Evolutionary conservation across 176 grass and related monocot species (phyloP).

Genomic region (Thalia dealbata): DNA sequence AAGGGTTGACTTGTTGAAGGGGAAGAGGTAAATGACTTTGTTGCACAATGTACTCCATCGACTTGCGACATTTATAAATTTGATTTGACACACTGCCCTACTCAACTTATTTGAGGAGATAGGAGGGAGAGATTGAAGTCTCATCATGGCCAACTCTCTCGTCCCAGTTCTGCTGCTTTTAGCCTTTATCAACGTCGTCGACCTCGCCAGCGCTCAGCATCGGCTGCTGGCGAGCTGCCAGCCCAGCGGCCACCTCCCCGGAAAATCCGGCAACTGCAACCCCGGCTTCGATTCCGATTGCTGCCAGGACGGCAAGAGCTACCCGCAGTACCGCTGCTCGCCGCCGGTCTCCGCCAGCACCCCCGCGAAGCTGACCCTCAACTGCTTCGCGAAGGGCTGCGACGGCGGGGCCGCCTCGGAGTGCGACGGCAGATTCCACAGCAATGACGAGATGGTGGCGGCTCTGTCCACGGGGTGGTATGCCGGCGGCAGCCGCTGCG

Average conservation of each 20-base stretch:
- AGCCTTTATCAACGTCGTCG: neutral
- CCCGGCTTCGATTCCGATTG: neutral
- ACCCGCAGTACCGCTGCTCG: conserved; percentile 26
- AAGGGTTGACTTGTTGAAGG: too few species aligned
- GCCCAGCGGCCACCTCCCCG: neutral
- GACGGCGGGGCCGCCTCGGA: conserved; percentile 25
- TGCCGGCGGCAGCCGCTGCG: conserved; percentile 8
- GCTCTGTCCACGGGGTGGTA: conserved; percentile 39
- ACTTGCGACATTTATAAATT: too few species aligned
- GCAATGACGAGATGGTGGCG: conserved; percentile 11
- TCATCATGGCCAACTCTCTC: too few species aligned
- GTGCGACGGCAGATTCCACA: conserved; percentile 12
- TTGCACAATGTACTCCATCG: too few species aligned
- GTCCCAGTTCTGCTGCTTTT: too few species aligned
- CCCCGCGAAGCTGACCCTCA: conserved; percentile 13
- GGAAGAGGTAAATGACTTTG: too few species aligned
- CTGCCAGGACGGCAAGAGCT: conserved; percentile 15
- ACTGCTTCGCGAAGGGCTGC: conserved; percentile 17
- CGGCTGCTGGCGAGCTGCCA: neutral
- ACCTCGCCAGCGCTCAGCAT: neutral
- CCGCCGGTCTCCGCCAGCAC: conserved; percentile 17
- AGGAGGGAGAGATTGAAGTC: too few species aligned
- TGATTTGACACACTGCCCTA: too few species aligned
- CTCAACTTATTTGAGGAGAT: too few species aligned
- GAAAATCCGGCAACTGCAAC: conserved; percentile 11